These are phyloP conservation scores for Balansia obtecta DNA, from an alignment of 2,329 filamentous ascomycete species.

Conservation along the genomic window DNA sequence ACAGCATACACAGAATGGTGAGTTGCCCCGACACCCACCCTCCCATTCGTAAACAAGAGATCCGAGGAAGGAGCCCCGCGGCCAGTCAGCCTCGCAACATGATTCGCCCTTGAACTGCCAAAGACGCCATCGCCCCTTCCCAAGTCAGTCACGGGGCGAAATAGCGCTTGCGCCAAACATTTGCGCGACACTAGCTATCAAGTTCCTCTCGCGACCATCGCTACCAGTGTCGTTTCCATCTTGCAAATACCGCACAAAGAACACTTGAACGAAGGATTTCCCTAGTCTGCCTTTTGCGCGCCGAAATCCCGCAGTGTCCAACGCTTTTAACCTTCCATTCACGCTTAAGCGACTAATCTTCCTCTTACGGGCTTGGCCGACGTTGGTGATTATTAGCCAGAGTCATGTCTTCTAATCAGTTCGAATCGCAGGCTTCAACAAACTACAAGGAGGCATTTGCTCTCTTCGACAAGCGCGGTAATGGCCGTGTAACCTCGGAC, in stretches of 20 bases:
- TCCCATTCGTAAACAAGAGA: constrained; percentile 6
- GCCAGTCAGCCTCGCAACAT: constrained; percentile 2
- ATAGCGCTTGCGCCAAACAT: neutral
- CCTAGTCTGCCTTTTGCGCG: neutral
- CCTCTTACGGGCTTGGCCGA: neutral
- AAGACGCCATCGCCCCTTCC: constrained; percentile 1
- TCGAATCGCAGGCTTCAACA: constrained; percentile 57
- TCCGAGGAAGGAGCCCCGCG: constrained; percentile 6
- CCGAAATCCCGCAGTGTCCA: neutral
- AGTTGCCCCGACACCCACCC: constrained; percentile 7
- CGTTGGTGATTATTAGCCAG: neutral
- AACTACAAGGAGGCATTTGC: constrained; percentile 99
- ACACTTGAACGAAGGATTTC: neutral
- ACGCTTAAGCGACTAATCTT: neutral
- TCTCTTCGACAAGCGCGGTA: constrained; percentile 98
- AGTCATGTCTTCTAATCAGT: constrained; percentile 38
- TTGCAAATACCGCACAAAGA: neutral
- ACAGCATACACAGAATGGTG: constrained; percentile 3
- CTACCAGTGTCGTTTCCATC: neutral
- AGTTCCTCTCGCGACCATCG: neutral
- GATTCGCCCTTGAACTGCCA: constrained; percentile 3
- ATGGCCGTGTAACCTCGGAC: constrained; percentile 76
- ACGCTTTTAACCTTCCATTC: neutral
- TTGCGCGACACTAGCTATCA: neutral
- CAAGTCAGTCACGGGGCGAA: neutral